Conservation (phyloP, 345 rosid genomes). For the Arabis alpina region DNA sequence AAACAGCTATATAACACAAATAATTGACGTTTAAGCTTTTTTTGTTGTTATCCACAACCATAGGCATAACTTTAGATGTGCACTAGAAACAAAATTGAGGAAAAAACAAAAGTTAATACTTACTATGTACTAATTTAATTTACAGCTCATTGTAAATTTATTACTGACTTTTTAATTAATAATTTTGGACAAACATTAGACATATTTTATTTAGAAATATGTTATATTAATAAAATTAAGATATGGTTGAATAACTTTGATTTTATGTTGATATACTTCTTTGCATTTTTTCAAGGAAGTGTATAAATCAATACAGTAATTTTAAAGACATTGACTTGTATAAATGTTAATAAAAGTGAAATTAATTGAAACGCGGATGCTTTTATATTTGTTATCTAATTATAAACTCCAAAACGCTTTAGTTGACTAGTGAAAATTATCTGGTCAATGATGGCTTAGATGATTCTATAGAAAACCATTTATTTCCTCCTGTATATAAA, state of each 20-base stretch:
- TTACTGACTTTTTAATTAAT: not conserved
- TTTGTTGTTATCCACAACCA: slow-evolving; percentile 37
- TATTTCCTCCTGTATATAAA: not conserved
- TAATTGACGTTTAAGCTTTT: slow-evolving; percentile 16
- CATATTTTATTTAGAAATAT: not conserved
- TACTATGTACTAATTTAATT: not conserved
- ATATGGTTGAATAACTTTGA: not conserved
- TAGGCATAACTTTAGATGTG: slow-evolving; percentile 35
- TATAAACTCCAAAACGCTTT: slow-evolving; percentile 25
- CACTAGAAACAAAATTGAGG: slow-evolving; percentile 18
- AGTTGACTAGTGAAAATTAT: slow-evolving; percentile 24
- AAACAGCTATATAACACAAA: slow-evolving; percentile 28
- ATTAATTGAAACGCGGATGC: slow-evolving; percentile 15
- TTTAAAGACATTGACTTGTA: slow-evolving; percentile 30
- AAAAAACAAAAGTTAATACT: not conserved
- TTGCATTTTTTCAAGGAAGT: not conserved
- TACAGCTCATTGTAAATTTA: slow-evolving; percentile 27
- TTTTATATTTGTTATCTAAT: not conserved
- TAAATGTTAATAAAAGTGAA: not conserved
- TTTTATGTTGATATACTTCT: slow-evolving; percentile 6
- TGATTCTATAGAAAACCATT: not conserved
- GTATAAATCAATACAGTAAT: not conserved
- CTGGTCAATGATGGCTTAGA: slow-evolving; percentile 40
- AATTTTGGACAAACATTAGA: slow-evolving; percentile 6
- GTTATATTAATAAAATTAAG: not conserved